Evolutionary conservation across 768 basidiomycete species (phyloP), one percentile per base, ranked within the genome.

Genomic region (Exidia glandulosa): DNA sequence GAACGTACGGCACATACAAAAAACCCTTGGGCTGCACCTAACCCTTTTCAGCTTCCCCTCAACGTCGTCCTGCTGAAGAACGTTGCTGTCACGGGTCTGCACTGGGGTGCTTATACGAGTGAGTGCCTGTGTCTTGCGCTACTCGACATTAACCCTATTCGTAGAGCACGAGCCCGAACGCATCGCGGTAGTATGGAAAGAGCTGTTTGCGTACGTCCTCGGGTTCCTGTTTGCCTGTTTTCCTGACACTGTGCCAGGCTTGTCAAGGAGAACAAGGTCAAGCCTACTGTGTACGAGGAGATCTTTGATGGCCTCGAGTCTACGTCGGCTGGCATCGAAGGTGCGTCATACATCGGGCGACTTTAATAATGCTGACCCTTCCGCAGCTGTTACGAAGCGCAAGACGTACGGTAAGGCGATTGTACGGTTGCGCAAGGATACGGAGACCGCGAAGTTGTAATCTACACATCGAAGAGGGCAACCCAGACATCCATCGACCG

Each of bases 351-450:
- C 19, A 29, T 4, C 9, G 5, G 25, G 13, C 50, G 25, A 10
- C 23, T n/a, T 2, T 10, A 10, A 2, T 50, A 9, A 19, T 50
- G 10, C 14, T 23, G 13, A 10, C 13, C 3, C 23, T 13, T 50
- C 14, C 48, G 48, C 25, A 54, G 92, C 89, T 29, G 72, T 98
- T 23, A 93, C 94, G 67, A 76, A 76, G 52, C 76, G 95, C 63
- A 81, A 90, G 73, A 94, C 93, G 3, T 98, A 93, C 90, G 95
- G 95, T 0, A 97, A 97, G 68, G 88, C 79, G 0, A 76, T 94
- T 29, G 80, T 90, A 7, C 77, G 75, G 56, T 70, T 98, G 55
- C 79, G 76, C 57, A 79, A 83, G 30, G 82, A 85, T 12, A 67
- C 69, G n/a, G 56, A 66, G 2, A 58, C 56, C 29, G 64, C 59